A percentile compares a stretch with the other conserved stretches of the same genome.
phyloP scores from a whole-genome alignment of 805 yeast genomes.

The Saturnispora quitensis region DNA sequence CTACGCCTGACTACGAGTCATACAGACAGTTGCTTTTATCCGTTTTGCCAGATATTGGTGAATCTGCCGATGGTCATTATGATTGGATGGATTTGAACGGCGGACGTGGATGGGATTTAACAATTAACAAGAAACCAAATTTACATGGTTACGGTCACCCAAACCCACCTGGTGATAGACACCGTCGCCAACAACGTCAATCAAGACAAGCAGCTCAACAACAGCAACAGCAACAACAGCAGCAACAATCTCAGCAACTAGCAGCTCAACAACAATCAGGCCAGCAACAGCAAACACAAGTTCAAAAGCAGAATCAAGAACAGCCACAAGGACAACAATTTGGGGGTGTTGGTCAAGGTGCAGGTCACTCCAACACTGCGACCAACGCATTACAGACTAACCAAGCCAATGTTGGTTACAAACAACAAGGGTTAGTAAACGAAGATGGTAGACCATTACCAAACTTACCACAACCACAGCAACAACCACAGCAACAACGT shows the following conservation, averaged over 20 bases:
- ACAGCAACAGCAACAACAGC: slow-evolving; percentile 11
- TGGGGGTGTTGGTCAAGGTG: slow-evolving; percentile 12
- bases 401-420: not conserved
- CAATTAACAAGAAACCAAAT: slow-evolving; percentile 84
- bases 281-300: slow-evolving; percentile 12
- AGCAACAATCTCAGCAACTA: slow-evolving; percentile 10
- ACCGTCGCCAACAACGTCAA: slow-evolving; percentile 34
- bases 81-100: slow-evolving; percentile 97
- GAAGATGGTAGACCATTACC: slow-evolving; percentile 28
- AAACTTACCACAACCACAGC: slow-evolving; percentile 20
- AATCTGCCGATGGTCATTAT: slow-evolving; percentile 75
- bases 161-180: slow-evolving; percentile 59
- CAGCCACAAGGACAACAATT: slow-evolving; percentile 4
- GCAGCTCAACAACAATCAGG: slow-evolving; percentile 12
- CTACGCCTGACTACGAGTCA: slow-evolving; percentile 88
- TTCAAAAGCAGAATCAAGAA: slow-evolving; percentile 5
- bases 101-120: slow-evolving; percentile 93
- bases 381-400: not conserved
- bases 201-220: slow-evolving; percentile 22
- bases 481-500: slow-evolving; percentile 12
- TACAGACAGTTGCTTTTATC: slow-evolving; percentile 69
- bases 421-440: slow-evolving; percentile 10
- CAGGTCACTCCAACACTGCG: slow-evolving; percentile 5
- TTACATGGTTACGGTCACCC: slow-evolving; percentile 96
- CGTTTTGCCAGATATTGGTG: slow-evolving; percentile 64